Conservation (phyloP, 2,329 filamentous ascomycete species). For the Aspergillus awamori region DNA sequence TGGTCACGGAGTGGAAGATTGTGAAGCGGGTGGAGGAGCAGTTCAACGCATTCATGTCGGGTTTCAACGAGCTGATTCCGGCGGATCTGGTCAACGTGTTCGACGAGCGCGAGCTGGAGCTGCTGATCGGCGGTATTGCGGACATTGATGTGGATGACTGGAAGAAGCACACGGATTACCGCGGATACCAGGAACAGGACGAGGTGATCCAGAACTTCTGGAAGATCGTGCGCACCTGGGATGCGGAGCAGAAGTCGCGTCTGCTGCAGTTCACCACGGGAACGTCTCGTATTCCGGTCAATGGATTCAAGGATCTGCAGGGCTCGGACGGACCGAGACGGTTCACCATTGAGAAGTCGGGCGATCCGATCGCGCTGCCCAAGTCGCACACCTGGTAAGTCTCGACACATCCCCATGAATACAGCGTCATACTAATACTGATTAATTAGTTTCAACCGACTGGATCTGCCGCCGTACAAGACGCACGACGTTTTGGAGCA, state of each 20-base stretch:
- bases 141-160: constrained; percentile 99
- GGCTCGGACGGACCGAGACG: constrained; percentile 92
- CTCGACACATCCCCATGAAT: background rate
- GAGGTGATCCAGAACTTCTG: constrained; percentile 99
- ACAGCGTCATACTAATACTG: constrained; percentile 5
- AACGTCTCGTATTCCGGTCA: constrained; percentile 96
- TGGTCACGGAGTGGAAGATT: constrained; percentile 99
- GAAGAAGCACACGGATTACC: constrained; percentile 99
- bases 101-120: constrained; percentile 93
- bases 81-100: constrained; percentile 97
- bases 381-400: constrained; percentile 97
- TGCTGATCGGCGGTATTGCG: constrained; percentile 98
- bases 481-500: constrained; percentile 78
- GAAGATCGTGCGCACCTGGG: constrained; percentile 93
- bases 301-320: constrained; percentile 98
- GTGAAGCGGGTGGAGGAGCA: constrained; percentile 98
- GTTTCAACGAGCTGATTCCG: constrained; percentile 96
- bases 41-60: constrained; percentile 95
- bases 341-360: constrained; percentile 98
- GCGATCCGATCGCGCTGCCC: constrained; percentile 84
- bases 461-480: constrained; percentile 95
- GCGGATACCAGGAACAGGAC: constrained; percentile 96
- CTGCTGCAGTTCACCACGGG: constrained; percentile 96
- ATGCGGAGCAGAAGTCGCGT: constrained; percentile 96
- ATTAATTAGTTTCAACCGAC: constrained; percentile 80